phyloP scores from a whole-genome alignment of 148 eudicot species.

The Linanthus parryae region DNA sequence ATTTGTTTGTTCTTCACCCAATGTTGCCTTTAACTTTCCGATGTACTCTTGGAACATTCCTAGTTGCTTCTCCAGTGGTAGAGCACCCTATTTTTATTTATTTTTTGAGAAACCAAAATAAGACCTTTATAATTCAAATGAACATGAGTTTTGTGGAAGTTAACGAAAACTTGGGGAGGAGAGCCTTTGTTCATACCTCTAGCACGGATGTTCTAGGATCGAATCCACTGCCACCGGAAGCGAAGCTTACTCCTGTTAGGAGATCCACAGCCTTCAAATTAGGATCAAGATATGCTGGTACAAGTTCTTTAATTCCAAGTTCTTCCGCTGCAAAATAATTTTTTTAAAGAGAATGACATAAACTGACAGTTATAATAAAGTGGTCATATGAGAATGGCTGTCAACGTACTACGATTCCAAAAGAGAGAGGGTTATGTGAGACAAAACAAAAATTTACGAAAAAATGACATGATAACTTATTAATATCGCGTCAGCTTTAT shows the following conservation, averaged over 20 bases:
- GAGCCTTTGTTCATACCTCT: no score
- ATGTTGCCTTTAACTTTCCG: slow-evolving; percentile 22
- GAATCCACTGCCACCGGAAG: slow-evolving; percentile 40
- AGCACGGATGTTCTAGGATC: no score
- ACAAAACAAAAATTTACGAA: not conserved
- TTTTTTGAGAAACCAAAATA: not conserved
- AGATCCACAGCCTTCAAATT: slow-evolving; percentile 20
- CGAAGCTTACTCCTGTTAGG: slow-evolving; percentile 39
- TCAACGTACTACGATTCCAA: slow-evolving; percentile 24
- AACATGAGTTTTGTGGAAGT: no score
- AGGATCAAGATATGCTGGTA: slow-evolving; percentile 29
- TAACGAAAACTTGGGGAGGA: no score
- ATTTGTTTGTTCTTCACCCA: slow-evolving; percentile 30
- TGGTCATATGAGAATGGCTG: no score
- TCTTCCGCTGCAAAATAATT: no score
- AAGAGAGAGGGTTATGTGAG: not conserved
- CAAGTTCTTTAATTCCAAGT: slow-evolving; percentile 30
- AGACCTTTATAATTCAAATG: no score
- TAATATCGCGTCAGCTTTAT: no score
- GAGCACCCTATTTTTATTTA: slow-evolving; percentile 20
- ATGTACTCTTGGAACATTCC: slow-evolving; percentile 35
- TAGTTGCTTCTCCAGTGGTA: slow-evolving; percentile 40
- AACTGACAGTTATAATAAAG: no score
- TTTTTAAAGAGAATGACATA: no score
- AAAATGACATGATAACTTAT: not conserved